Evolutionary conservation across 2,329 filamentous ascomycete genomes (phyloP).

Genomic region (Sporothrix schenckii): DNA sequence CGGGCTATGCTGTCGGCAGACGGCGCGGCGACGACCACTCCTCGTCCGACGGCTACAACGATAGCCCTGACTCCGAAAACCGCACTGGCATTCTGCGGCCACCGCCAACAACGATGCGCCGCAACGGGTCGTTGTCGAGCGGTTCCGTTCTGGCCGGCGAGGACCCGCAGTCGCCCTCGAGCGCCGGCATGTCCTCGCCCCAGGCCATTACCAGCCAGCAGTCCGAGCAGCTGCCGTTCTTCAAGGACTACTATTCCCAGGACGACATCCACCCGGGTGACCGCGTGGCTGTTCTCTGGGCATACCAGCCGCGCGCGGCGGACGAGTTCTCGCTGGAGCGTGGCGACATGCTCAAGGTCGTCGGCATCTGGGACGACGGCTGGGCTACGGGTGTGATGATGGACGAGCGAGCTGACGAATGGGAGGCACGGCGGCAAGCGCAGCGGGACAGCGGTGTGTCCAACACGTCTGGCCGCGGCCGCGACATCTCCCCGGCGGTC

Average conservation of each 20-base stretch:
- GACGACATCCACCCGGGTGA: slow-evolving; percentile 94
- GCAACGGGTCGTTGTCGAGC: slow-evolving; percentile 88
- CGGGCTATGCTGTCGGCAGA: slow-evolving; percentile 53
- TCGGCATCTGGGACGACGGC: slow-evolving; percentile 98
- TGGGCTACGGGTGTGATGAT: slow-evolving; percentile 94
- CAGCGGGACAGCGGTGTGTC: slow-evolving; percentile 95
- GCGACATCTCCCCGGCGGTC: slow-evolving; percentile 63
- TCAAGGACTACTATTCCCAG: slow-evolving; percentile 98
- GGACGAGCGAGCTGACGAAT: slow-evolving; percentile 82
- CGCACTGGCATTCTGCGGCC: slow-evolving; percentile 60
- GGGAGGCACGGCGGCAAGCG: slow-evolving; percentile 72
- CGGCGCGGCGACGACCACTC: slow-evolving; percentile 59
- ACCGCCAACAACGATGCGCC: slow-evolving; percentile 63
- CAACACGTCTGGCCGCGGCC: slow-evolving; percentile 66
- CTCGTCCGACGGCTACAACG: slow-evolving; percentile 71
- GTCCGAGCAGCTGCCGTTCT: slow-evolving; percentile 92
- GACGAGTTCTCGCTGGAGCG: slow-evolving; percentile 94
- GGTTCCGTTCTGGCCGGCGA: slow-evolving; percentile 72
- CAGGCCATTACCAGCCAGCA: slow-evolving; percentile 83
- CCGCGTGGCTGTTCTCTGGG: slow-evolving; percentile 89
- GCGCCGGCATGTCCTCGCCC: slow-evolving; percentile 78
- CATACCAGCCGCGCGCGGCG: slow-evolving; percentile 88
- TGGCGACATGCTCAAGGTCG: slow-evolving; percentile 96
- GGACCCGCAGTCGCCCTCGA: slow-evolving; percentile 73
- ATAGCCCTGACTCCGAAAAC: slow-evolving; percentile 70